Conservation (phyloP, 2,329 filamentous ascomycete species). For the Cercospora sp. region DNA sequence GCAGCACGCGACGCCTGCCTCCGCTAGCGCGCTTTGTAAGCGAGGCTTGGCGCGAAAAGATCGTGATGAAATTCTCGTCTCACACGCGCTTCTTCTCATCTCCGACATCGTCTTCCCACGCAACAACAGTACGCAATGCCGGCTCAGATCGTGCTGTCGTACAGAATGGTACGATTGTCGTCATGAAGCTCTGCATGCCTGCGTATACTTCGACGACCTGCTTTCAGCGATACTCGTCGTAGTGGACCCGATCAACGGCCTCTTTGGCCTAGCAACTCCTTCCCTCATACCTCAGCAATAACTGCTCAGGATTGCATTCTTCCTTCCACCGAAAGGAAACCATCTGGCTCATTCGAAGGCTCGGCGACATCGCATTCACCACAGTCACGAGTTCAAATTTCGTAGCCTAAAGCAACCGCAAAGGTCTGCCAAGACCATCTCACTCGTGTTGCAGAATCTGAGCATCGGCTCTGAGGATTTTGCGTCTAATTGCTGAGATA, state of each 20-base stretch:
- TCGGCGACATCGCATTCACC: slow-evolving; percentile 64
- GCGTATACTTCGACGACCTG: neutral
- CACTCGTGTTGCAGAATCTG: slow-evolving; percentile 88
- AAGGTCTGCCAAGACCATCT: slow-evolving; percentile 83
- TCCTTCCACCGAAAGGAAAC: no score
- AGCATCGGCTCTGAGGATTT: slow-evolving; percentile 74
- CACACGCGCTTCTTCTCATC: neutral
- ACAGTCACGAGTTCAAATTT: slow-evolving; percentile 83
- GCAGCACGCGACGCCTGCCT: slow-evolving; percentile 7
- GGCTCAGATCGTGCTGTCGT: neutral
- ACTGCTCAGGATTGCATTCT: neutral
- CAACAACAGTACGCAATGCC: neutral
- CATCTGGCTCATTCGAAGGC: slow-evolving; percentile 85
- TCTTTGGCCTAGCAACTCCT: neutral
- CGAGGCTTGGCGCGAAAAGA: slow-evolving; percentile 4
- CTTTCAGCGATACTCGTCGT: neutral
- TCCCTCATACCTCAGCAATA: neutral
- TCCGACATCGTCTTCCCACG: neutral
- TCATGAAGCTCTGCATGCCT: neutral
- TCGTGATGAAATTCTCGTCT: slow-evolving; percentile 6
- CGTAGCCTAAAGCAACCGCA: slow-evolving; percentile 74
- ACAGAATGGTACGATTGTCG: neutral
- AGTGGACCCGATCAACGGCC: neutral
- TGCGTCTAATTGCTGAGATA: slow-evolving; percentile 69
- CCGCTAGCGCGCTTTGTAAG: slow-evolving; percentile 12